Base-by-base conservation (phyloP, 192 early-diverging fungal species). In the Backusella westeae region DNA sequence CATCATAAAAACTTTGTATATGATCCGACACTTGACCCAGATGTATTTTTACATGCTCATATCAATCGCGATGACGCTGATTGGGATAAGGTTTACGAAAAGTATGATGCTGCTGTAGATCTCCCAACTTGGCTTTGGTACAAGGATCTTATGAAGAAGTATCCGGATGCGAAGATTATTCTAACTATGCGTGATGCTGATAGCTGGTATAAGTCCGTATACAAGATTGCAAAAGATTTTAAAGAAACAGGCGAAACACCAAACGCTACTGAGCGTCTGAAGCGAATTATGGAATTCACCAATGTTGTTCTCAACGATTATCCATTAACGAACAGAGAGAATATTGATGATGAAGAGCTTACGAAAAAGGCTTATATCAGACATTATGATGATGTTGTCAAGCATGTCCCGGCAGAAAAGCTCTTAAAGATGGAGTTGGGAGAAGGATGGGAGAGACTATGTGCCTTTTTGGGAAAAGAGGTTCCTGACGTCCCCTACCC, bases 151-250 rank as follows among this genome's bases (percentile, higher is more conserved):
- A 69, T 74, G 52, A 67, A 74, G 35, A 17, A 41, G 1, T 79
- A 79, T 7, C 77, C 77, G 3, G 68, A 74, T 0, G 77, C 73
- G 12, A 79, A 79, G 29, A 41, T 79, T 2, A 75, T 79, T 14
- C 67, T 73, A 0, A 74, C 77, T 2, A 46, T 73, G 3, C 66
- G 77, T 7, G 65, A 67, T 63, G 44, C 67, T 0, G 68, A 79
- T 23, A 71, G 44, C 23, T 79, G 77, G 77, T 79, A 79, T 29
- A 49, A 67, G 32, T 75, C 74, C 32, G 38, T 35, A 3, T 34
- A 17, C 17, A 49, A 49, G 19, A 49, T 49, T 19, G 46, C 46
- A 1, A 49, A 49, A n/a, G 46, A 49, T 6, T 49, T 49, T 49
- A 42, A 26, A 72, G 23, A 69, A 53, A 42, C 44, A 14, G 46